These are phyloP conservation scores for Multifurca ochricompacta DNA, from an alignment of 768 basidiomycete genomes.

Conservation along the genomic window DNA sequence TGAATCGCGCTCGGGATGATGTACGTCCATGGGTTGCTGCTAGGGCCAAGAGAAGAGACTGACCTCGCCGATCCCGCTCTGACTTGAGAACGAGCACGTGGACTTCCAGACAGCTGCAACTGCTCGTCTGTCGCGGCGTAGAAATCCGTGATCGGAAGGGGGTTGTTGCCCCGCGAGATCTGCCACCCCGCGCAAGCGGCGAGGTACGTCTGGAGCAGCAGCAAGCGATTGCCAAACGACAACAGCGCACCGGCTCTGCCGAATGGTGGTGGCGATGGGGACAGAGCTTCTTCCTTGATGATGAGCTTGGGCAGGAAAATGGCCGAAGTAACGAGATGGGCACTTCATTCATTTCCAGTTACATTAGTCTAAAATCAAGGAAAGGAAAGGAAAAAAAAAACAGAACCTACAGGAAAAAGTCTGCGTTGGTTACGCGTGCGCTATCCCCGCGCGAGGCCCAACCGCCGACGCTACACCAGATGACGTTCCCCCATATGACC, in stretches of 20 bases:
- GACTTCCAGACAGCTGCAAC: no score
- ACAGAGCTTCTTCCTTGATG: constrained; percentile 21
- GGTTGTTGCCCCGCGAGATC: constrained; percentile 47
- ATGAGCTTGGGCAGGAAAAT: constrained; percentile 50
- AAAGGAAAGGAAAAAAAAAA: constrained; percentile 8
- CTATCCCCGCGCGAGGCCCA: constrained; percentile 30
- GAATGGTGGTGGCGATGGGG: not conserved
- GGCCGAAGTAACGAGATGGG: constrained; percentile 59
- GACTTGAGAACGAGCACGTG: no score
- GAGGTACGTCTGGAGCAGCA: constrained; percentile 53
- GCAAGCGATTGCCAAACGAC: constrained; percentile 35
- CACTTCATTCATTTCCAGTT: constrained; percentile 30
- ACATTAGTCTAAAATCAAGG: not conserved
- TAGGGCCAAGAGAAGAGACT: no score
- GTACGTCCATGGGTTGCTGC: constrained; percentile 44
- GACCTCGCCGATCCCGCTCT: no score
- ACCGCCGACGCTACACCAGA: constrained; percentile 53
- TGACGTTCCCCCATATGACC: constrained; percentile 43
- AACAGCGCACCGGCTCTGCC: constrained; percentile 21
- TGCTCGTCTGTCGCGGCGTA: constrained; percentile 26
- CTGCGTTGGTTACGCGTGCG: constrained; percentile 36
- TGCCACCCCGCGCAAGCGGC: constrained; percentile 43
- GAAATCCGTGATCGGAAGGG: constrained; percentile 44
- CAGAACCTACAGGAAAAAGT: constrained; percentile 52
- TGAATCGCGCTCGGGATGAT: constrained; percentile 44